A percentile compares a stretch with the other conserved stretches of the same genome.
Conservation (phyloP, 2,329 filamentous ascomycete species). For the Trichoderma semiorbis region DNA sequence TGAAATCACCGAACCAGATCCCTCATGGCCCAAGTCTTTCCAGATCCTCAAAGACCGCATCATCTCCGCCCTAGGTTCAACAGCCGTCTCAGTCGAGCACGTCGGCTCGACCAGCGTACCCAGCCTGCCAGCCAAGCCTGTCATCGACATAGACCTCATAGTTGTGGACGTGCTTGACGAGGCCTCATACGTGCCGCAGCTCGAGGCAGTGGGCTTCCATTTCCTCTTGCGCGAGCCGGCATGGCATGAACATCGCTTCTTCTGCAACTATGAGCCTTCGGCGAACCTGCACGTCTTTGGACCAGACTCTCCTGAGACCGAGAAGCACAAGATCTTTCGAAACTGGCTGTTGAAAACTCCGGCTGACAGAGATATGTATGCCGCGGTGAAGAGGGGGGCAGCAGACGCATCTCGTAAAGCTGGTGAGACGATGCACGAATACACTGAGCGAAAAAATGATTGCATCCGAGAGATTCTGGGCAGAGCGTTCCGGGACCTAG, state of each 20-base stretch:
- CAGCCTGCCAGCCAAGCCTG: conserved; percentile 46
- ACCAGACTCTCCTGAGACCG: conserved; percentile 39
- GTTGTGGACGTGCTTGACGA: conserved; percentile 41
- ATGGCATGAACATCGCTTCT: conserved; percentile 50
- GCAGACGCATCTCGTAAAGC: conserved; percentile 26
- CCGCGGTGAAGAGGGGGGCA: conserved; percentile 36
- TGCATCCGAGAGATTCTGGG: conserved; percentile 36
- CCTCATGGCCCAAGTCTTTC: conserved; percentile 37
- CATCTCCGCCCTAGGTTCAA: conserved; percentile 32
- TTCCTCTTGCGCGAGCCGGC: conserved; percentile 44
- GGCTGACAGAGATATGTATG: conserved; percentile 40
- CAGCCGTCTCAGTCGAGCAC: conserved; percentile 41
- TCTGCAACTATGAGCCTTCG: conserved; percentile 34
- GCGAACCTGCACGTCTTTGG: conserved; percentile 50
- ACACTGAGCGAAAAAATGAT: conserved; percentile 40
- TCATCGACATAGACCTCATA: conserved; percentile 52
- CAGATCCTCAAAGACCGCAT: conserved; percentile 33
- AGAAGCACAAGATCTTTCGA: conserved; percentile 41
- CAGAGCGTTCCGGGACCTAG: conserved; percentile 22
- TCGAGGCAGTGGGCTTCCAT: conserved; percentile 43
- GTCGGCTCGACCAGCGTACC: conserved; percentile 51
- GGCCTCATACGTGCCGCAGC: conserved; percentile 38
- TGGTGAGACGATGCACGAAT: conserved; percentile 36
- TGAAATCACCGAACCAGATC: conserved; percentile 36
- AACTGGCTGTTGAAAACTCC: conserved; percentile 38